A percentile compares a stretch with the other conserved stretches of the same genome.
Conservation (phyloP, 2,329 filamentous ascomycete species). For the Mollisiaceae sp. region DNA sequence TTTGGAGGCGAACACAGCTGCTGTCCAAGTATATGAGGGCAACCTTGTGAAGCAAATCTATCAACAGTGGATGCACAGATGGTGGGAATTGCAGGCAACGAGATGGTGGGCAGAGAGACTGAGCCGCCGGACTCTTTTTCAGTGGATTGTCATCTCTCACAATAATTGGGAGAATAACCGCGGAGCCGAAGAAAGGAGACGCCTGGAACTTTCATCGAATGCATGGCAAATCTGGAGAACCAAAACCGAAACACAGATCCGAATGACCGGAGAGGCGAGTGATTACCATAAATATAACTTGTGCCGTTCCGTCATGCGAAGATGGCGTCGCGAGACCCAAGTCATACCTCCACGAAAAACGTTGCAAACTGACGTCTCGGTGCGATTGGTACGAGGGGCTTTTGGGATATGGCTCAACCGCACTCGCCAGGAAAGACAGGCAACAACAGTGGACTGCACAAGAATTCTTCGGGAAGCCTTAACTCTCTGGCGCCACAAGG, state of each 20-base stretch:
- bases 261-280: constrained; percentile 28
- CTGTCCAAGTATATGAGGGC: constrained; percentile 40
- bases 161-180: constrained; percentile 28
- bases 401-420: constrained; percentile 57
- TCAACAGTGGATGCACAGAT: constrained; percentile 46
- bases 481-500: constrained; percentile 65
- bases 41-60: constrained; percentile 41
- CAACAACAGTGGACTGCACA: constrained; percentile 54
- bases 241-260: constrained; percentile 23
- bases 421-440: constrained; percentile 50
- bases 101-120: constrained; percentile 27
- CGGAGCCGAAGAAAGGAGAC: constrained; percentile 32
- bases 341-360: constrained; percentile 40
- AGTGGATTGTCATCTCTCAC: constrained; percentile 34
- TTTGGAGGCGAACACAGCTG: constrained; percentile 34
- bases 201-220: constrained; percentile 28
- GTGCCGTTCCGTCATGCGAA: constrained; percentile 29
- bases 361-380: constrained; percentile 51
- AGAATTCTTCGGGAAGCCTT: constrained; percentile 62
- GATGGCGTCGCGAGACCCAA: constrained; percentile 37
- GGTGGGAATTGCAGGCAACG: constrained; percentile 31
- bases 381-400: constrained; percentile 50
- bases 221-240: constrained; percentile 35
- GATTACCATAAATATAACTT: constrained; percentile 20
- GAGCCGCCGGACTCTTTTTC: constrained; percentile 32